Base-by-base conservation (phyloP, 257 asterid genomes). In the Fraxinus cuspidata region DNA sequence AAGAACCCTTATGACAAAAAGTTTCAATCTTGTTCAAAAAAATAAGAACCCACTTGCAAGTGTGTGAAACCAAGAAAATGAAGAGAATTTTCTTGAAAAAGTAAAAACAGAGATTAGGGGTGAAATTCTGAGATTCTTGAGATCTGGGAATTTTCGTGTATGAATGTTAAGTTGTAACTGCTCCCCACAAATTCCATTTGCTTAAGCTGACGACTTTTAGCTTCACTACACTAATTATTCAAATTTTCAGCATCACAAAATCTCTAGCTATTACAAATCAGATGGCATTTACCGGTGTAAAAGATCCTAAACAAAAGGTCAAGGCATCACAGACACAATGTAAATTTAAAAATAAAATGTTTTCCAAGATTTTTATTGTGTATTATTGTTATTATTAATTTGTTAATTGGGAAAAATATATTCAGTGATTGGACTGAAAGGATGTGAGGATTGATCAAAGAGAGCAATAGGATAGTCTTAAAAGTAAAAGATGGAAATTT, bases 381-480 rank as follows among this genome's bases (percentile, higher is more conserved):
- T 63, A 63, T 63, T 63, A 21, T 21, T 10, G 12, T 25, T 27
- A 9, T 3, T 63, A 9, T 58, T 23, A 2, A 12, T 23, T 37
- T 27, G 69, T 23, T 63, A 27, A 18, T 79, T 77, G 77, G 87
- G 85, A 81, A 84, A 84, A 38, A 72, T 60, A 60, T 82, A 78
- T 75, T 70, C 83, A 83, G 88, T 89, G 92, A 87, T 87, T 84
- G 91, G 91, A 90, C 85, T 84, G 91, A 88, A 85, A 81, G 87
- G 92, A 84, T 86, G 87, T 85, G 90, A 63, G 35, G 87, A 87
- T 83, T 89, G 90, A 90, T 87, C 75, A 74, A 84, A 79, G 72
- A 81, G 87, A 88, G 84, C 85, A 88, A 77, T 74, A 76, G 82
- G 64, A 82, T 25, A 83, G 89, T 81, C 87, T 76, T 74, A 29